Percentiles rank a stretch among this genome's conserved stretches.
phyloP scores from a whole-genome alignment of 2,329 filamentous ascomycete genomes.

The Coleophoma cylindrospora region DNA sequence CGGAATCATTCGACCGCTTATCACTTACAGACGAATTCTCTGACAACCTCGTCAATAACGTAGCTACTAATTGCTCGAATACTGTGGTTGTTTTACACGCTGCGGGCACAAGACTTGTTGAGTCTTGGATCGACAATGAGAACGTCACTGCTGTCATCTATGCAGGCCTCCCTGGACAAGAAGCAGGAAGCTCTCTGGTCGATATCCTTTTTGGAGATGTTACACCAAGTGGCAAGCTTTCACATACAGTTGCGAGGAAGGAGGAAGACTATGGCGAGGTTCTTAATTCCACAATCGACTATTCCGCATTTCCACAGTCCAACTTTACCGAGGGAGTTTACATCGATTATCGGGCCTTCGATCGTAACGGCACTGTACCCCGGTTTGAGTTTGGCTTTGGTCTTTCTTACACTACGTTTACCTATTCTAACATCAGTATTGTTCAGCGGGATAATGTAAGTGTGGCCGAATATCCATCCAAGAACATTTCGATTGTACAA shows the following conservation, averaged over 20 bases:
- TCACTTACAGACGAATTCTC: conserved; percentile 29
- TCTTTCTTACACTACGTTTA: conserved; percentile 72
- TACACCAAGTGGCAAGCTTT: conserved; percentile 38
- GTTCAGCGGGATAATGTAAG: conserved; percentile 29
- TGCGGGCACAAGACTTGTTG: conserved; percentile 52
- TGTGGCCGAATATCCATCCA: conserved; percentile 43
- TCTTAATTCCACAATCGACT: conserved; percentile 27
- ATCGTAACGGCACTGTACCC: conserved; percentile 50
- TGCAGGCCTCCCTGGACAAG: conserved; percentile 55
- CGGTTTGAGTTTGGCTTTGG: conserved; percentile 76
- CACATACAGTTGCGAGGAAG: conserved; percentile 55
- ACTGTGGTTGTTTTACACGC: conserved; percentile 65
- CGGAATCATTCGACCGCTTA: conserved; percentile 76
- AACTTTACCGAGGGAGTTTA: conserved; percentile 43
- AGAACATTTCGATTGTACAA: conserved; percentile 47
- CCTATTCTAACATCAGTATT: conserved; percentile 37
- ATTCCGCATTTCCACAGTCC: conserved; percentile 43
- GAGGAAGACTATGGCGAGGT: conserved; percentile 44
- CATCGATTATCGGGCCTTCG: conserved; percentile 54
- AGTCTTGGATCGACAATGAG: conserved; percentile 46
- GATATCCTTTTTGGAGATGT: conserved; percentile 56
- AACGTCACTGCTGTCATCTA: conserved; percentile 58
- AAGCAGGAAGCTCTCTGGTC: conserved; percentile 54
- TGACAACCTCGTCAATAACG: conserved; percentile 63
- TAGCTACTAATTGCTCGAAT: conserved; percentile 33